Evolutionary conservation across 2,329 filamentous ascomycete species (phyloP), one percentile per base, ranked within the genome.

Genomic region (Claviceps sp.): DNA sequence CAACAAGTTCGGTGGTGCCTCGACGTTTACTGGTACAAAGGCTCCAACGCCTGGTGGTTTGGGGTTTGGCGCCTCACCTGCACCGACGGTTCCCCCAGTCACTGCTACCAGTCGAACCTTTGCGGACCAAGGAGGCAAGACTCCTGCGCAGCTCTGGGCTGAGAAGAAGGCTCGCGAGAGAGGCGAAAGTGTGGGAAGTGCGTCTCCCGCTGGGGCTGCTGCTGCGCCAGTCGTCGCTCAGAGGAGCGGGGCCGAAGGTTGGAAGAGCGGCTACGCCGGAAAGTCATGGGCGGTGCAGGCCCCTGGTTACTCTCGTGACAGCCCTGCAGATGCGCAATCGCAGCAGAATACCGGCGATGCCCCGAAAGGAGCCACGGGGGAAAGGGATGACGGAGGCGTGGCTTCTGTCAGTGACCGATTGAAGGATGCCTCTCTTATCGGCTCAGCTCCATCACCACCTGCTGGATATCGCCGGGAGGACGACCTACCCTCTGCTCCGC

Each of bases 101-200:
- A 89, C 89, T 26, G 77, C 81, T 57, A 89, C 90, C 40, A 94
- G 89, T 70, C 84, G 89, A 62, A 95, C 89, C 0, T 98, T 97
- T 72, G 93, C 93, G 16, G 90, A 96, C 59, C 76, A 94, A 66
- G 90, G 87, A 56, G 93, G 93, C 56, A 98, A 97, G 74, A 97
- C 93, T 5, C 93, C 93, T 6, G 90, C 93, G 34, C 93, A 98
- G 67, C 72, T 95, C 38, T 98, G 93, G 93, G 91, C 91, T 0
- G 93, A 98, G 73, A 95, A 90, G 73, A 97, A 97, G 73, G 91
- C 87, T 40, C 84, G 82, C 55, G 82, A 93, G 65, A 77, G 84
- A 49, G 83, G 78, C 46, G 72, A 72, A 42, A 58, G 59, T 53
- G 58, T 59, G 53, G 51, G 71, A 65, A 67, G 74, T 49, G 66